Percentiles rank a stretch among this genome's conserved stretches.
phyloP scores from a whole-genome alignment of 2,329 filamentous ascomycete species.

The Monilinia vaccinii-corymbosi region DNA sequence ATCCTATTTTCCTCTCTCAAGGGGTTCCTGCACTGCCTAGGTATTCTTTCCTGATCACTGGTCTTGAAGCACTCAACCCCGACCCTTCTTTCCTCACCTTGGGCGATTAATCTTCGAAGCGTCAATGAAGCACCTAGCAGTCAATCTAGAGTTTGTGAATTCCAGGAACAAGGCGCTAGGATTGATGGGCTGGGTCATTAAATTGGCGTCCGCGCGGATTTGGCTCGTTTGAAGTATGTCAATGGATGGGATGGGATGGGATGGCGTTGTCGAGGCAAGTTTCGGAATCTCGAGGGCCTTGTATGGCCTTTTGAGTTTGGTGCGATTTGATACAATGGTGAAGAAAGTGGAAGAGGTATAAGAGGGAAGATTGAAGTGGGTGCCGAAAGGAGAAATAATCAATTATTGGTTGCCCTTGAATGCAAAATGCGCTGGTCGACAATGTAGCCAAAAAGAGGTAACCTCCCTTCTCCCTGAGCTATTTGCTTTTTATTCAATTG shows the following conservation, averaged over 20 bases:
- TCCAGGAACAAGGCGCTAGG: slow-evolving; percentile 7
- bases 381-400: background rate
- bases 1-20: background rate
- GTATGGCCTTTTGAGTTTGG: background rate
- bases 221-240: slow-evolving; percentile 1
- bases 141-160: background rate
- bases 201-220: background rate
- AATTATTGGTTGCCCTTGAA: background rate
- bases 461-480: too few relatives aligned
- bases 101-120: background rate
- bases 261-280: background rate
- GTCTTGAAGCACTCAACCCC: background rate
- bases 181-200: background rate
- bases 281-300: background rate
- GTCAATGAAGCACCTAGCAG: background rate
- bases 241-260: too few relatives aligned
- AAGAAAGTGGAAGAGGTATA: background rate
- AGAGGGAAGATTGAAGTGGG: background rate
- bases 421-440: slow-evolving; percentile 12
- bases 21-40: background rate
- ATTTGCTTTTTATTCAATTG: too few relatives aligned
- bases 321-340: background rate
- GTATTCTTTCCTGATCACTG: background rate
- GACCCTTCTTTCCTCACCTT: background rate
- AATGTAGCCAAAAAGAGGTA: slow-evolving; percentile 1